Evolutionary conservation across 768 basidiomycete species (phyloP).

Genomic region (Calocera viscosa): DNA sequence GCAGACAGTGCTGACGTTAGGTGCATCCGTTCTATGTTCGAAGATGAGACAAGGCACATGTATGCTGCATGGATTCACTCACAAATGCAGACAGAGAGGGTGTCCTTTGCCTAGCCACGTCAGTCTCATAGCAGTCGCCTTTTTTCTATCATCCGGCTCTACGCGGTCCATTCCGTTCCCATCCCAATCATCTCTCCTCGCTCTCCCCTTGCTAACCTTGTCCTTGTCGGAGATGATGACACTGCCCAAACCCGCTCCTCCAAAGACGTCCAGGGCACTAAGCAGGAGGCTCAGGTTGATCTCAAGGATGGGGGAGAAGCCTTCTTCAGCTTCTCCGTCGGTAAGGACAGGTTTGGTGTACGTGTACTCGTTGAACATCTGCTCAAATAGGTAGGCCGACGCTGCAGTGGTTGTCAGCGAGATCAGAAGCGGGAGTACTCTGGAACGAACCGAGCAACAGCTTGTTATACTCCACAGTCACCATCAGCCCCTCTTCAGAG

Average conservation of each 20-base stretch:
- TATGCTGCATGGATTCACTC: constrained; percentile 25
- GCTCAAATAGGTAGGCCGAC: constrained; percentile 66
- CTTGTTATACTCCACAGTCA: constrained; percentile 76
- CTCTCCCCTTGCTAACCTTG: constrained; percentile 30
- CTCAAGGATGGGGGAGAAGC: constrained; percentile 47
- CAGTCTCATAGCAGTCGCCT: constrained; percentile 75
- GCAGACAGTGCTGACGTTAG: constrained; percentile 75
- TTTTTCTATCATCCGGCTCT: constrained; percentile 33
- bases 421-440: background rate
- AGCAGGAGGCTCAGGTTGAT: constrained; percentile 72
- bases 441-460: constrained; percentile 54
- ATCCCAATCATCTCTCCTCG: constrained; percentile 27
- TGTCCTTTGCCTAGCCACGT: constrained; percentile 65
- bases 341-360: constrained; percentile 38
- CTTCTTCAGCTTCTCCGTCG: constrained; percentile 24
- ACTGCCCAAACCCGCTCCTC: constrained; percentile 46
- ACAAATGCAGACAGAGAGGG: constrained; percentile 71
- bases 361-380: constrained; percentile 67
- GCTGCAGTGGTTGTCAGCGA: constrained; percentile 34
- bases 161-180: constrained; percentile 29
- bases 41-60: background rate
- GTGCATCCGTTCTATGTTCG: constrained; percentile 35
- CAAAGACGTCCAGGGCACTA: constrained; percentile 88
- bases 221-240: constrained; percentile 34
- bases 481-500: constrained; percentile 53